A percentile compares a stretch with the other conserved stretches of the same genome.
phyloP scores from a whole-genome alignment of 495 filamentous ascomycete genomes.

The Penicillium crystallinum region DNA sequence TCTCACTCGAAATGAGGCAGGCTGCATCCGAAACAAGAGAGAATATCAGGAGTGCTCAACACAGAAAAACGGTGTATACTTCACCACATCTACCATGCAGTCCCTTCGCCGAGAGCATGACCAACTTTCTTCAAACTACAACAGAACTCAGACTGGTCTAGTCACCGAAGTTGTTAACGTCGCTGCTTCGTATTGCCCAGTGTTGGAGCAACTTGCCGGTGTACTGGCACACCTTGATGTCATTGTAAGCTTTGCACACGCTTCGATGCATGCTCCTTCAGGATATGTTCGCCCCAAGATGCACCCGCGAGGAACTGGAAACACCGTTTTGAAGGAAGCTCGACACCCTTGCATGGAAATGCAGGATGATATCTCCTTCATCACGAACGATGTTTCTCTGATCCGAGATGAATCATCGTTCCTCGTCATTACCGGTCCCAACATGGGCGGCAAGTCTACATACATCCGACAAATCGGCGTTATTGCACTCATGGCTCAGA shows the following conservation, averaged over 20 bases:
- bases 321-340: constrained; percentile 85
- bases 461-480: constrained; percentile 98
- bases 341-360: constrained; percentile 98
- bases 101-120: constrained; percentile 84
- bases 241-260: constrained; percentile 91
- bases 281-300: constrained; percentile 89
- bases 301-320: constrained; percentile 84
- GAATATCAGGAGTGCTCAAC: constrained; percentile 94
- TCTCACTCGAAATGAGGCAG: constrained; percentile 83
- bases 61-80: constrained; percentile 98
- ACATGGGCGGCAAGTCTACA: constrained; percentile 98
- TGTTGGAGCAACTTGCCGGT: constrained; percentile 83
- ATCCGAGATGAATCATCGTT: constrained; percentile 79
- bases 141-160: constrained; percentile 85
- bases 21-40: constrained; percentile 85
- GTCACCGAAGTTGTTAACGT: constrained; percentile 92
- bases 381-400: constrained; percentile 92
- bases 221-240: constrained; percentile 94
- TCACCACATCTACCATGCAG: constrained; percentile 85
- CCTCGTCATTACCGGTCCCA: constrained; percentile 95
- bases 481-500: constrained; percentile 95
- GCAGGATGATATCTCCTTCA: constrained; percentile 98
- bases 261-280: constrained; percentile 85
- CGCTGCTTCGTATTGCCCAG: constrained; percentile 89
- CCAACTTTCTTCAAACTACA: constrained; percentile 92